phyloP scores from a whole-genome alignment of 108 stramenopile genomes.

The Cyclotella cryptica region DNA sequence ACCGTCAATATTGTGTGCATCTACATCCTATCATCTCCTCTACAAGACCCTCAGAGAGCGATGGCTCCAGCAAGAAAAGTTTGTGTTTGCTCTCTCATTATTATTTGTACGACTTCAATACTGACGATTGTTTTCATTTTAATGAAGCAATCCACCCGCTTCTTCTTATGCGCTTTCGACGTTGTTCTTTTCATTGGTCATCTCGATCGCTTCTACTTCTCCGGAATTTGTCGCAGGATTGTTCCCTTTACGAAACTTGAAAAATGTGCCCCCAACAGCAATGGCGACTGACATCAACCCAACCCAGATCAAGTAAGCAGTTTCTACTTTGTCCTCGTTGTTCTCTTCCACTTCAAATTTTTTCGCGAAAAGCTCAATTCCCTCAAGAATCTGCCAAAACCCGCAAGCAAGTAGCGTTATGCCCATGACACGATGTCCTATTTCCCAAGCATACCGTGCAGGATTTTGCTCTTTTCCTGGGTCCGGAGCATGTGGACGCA shows the following conservation, averaged over 20 bases:
- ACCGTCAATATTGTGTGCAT: too few species aligned
- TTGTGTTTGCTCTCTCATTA: too few species aligned
- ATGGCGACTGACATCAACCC: slow-evolving; percentile 20
- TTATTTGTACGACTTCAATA: too few species aligned
- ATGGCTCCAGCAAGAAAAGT: too few species aligned
- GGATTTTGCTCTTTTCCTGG: slow-evolving; percentile 35
- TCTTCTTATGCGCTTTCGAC: too few species aligned
- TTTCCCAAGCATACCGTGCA: slow-evolving; percentile 35
- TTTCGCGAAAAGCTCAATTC: slow-evolving; percentile 27
- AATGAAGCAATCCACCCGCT: too few species aligned
- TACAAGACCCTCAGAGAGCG: too few species aligned
- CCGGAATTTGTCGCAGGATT: too few species aligned
- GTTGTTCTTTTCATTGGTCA: too few species aligned
- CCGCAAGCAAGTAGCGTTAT: slow-evolving; percentile 27
- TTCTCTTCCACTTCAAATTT: slow-evolving; percentile 26
- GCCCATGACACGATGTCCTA: slow-evolving; percentile 34
- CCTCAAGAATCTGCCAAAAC: slow-evolving; percentile 48
- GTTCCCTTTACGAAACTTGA: not conserved
- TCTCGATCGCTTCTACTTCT: too few species aligned
- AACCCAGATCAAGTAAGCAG: slow-evolving; percentile 49
- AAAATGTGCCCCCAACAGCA: slow-evolving; percentile 12
- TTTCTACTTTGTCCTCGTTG: slow-evolving; percentile 17
- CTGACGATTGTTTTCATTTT: too few species aligned
- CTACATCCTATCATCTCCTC: too few species aligned
- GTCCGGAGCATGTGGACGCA: slow-evolving; percentile 45